A percentile compares a stretch with the other conserved stretches of the same genome.
These are phyloP conservation scores for Hypoxylon subgilvum DNA, from an alignment of 495 filamentous ascomycete species.

Conservation along the genomic window DNA sequence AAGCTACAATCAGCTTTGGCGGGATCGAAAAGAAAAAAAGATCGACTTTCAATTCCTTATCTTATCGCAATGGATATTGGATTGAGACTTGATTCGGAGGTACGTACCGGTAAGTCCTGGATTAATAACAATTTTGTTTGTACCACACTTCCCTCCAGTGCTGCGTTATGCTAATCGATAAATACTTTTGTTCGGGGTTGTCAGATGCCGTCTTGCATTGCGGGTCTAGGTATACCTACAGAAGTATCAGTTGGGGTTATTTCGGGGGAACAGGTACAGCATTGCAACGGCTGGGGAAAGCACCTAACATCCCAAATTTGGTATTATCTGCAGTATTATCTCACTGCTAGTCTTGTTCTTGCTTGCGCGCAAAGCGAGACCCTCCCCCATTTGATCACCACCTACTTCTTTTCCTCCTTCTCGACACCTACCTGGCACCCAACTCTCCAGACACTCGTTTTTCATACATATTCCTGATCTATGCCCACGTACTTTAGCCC, in stretches of 20 bases:
- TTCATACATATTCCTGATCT: conserved; percentile 15
- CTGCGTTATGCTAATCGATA: too few species aligned
- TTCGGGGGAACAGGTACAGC: conserved; percentile 2
- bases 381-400: conserved; percentile 34
- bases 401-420: conserved; percentile 11
- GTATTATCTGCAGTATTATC: background rate
- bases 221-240: conserved; percentile 1
- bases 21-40: conserved; percentile 20
- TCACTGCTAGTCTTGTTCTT: conserved; percentile 7
- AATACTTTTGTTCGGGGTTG: conserved; percentile 21
- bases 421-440: conserved; percentile 28
- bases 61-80: conserved; percentile 8
- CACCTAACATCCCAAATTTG: conserved; percentile 16
- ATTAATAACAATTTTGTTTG: too few species aligned
- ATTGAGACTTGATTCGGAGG: too few species aligned
- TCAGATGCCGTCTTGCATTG: conserved; percentile 14
- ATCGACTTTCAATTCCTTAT: conserved; percentile 19
- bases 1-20: background rate
- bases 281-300: conserved; percentile 4
- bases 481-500: conserved; percentile 3
- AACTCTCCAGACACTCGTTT: conserved; percentile 32
- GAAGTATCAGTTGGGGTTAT: conserved; percentile 12
- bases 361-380: conserved; percentile 33
- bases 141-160: too few species aligned
- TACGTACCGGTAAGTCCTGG: background rate